Percentiles rank a stretch among this genome's conserved stretches.
These are phyloP conservation scores for Aphelidium insulamus DNA, from an alignment of 371 early-diverging fungal species.

Conservation along the genomic window DNA sequence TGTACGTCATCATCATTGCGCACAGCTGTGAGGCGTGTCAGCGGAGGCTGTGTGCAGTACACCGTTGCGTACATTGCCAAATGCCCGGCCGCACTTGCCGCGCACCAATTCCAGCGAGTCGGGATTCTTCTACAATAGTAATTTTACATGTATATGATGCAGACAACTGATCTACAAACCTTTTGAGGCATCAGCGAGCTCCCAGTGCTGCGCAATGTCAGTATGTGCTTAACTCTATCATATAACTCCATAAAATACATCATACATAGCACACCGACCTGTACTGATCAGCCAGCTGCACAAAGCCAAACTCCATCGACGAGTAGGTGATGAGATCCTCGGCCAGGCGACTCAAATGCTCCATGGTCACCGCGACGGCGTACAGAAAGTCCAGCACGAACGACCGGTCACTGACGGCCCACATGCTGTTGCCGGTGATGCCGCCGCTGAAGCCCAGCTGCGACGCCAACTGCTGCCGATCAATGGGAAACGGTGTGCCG, in stretches of 20 bases:
- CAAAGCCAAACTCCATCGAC: constrained; percentile 76
- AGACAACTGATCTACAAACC: too few species aligned
- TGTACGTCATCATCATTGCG: constrained; percentile 91
- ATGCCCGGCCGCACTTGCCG: constrained; percentile 86
- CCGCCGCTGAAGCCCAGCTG: constrained; percentile 60
- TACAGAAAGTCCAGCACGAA: constrained; percentile 88
- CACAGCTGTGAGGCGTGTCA: constrained; percentile 54
- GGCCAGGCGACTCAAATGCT: constrained; percentile 70
- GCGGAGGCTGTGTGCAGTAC: not conserved
- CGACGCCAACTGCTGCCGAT: constrained; percentile 60
- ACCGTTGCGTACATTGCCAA: constrained; percentile 42
- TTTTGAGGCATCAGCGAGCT: constrained; percentile 96
- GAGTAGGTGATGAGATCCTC: constrained; percentile 91
- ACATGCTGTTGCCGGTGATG: constrained; percentile 62
- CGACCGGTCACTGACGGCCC: constrained; percentile 81
- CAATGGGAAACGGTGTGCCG: constrained; percentile 89
- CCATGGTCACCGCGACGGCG: constrained; percentile 67
- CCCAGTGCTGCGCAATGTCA: constrained; percentile 43
- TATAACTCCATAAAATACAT: not conserved
- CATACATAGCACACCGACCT: constrained; percentile 12
- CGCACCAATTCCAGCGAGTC: constrained; percentile 85
- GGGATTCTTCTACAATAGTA: constrained; percentile 95
- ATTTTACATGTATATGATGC: too few species aligned
- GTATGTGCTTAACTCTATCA: not conserved
- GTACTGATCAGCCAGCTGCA: constrained; percentile 78